Evolutionary conservation across 1,284 basidiomycete species (phyloP).

Genomic region (Cronartium quercuum): DNA sequence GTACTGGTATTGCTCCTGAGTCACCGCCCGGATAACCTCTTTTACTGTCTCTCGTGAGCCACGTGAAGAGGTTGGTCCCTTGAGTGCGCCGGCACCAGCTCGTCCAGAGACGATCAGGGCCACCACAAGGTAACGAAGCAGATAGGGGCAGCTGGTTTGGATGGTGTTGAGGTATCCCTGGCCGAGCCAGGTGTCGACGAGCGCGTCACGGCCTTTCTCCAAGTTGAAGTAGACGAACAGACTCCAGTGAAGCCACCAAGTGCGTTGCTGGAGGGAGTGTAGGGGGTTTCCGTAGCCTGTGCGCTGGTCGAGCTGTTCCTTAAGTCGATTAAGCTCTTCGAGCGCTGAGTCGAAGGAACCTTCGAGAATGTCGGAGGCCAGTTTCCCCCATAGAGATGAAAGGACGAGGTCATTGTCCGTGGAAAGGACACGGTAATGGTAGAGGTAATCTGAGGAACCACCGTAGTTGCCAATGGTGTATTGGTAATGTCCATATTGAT

Average conservation of each 20-base stretch:
- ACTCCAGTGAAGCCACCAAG: conserved; percentile 96
- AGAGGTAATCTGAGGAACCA: conserved; percentile 91
- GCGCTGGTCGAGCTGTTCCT: conserved; percentile 76
- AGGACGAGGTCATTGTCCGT: conserved; percentile 84
- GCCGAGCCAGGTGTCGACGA: conserved; percentile 92
- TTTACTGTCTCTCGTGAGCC: conserved; percentile 65
- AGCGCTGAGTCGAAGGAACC: conserved; percentile 92
- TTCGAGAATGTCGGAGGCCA: conserved; percentile 88
- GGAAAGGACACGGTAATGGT: conserved; percentile 96
- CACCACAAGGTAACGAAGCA: conserved; percentile 86
- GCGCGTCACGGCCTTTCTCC: conserved; percentile 78
- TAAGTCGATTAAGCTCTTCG: conserved; percentile 84
- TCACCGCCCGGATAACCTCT: conserved; percentile 81
- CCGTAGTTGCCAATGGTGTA: conserved; percentile 95
- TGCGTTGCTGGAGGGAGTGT: conserved; percentile 79
- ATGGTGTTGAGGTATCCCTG: conserved; percentile 91
- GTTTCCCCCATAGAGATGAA: conserved; percentile 96
- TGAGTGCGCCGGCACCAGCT: conserved; percentile 26
- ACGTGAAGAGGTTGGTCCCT: conserved; percentile 27
- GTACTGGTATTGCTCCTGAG: conserved; percentile 91
- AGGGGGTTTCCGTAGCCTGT: conserved; percentile 57
- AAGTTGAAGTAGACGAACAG: conserved; percentile 99
- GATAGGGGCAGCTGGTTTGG: conserved; percentile 90
- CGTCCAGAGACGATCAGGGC: conserved; percentile 73
- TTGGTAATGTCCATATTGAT: conserved; percentile 97